Base-by-base conservation (phyloP, 495 filamentous ascomycete species). In the Penicillium manginii region DNA sequence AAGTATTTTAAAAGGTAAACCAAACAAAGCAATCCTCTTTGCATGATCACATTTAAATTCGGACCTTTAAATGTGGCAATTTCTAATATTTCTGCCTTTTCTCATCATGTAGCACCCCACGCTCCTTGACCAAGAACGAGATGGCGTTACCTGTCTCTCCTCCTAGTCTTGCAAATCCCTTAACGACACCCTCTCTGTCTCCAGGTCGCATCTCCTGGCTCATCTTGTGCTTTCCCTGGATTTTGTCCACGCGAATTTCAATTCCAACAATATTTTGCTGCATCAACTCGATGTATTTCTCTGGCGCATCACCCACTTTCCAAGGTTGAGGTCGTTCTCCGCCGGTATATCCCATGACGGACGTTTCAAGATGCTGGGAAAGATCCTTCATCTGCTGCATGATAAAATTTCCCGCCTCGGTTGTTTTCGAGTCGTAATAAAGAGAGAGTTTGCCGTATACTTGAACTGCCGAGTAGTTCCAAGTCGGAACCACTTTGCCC, bases 171-270 rank as follows among this genome's bases (percentile, higher is more conserved):
- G 47, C 39, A 17, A 17, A 80, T 5, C 78, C 78, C 17, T 76
- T 43, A 22, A 83, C 57, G 0, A 79, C 72, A 2, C 80, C 78
- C 8, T 73, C 50, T 9, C 69, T 54, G 56, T 83, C 80, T 1
- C 70, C 74, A 4, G 65, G 43, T 17, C 55, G 56, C 67, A 77
- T 61, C 64, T 81, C 78, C 61, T 83, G 78, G 55, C 78, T 80
- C 77, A 83, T 78, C 65, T 83, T 83, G 50, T 67, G 80, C 63
- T 81, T 81, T 43, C 78, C 80, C 47, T 71, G 73, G 37, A 83
- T 50, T 0, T 69, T 48, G 21, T 69, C 58, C 50, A 83, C 66
- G 22, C 61, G 42, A 37, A 83, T 73, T 61, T 80, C 73, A 22
- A 83, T 68, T 0, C 78, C 80, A 35, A 83, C 73, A 61, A 83